Evolutionary conservation across 192 early-diverging fungal species (phyloP), one percentile per base, ranked within the genome.

Genomic region (Mycoemilia scoparia): DNA sequence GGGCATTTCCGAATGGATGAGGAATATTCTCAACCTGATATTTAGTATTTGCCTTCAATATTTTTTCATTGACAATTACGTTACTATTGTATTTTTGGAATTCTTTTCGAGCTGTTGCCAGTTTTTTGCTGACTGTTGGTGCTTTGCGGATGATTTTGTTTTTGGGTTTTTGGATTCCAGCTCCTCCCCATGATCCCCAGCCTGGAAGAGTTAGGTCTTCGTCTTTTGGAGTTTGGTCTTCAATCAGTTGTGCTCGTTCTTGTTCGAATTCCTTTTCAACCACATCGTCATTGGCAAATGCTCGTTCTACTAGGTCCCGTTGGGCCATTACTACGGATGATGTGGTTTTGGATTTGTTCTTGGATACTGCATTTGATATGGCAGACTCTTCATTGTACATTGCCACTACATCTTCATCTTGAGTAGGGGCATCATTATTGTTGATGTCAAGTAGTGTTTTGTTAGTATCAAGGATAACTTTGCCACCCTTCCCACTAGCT

Each of bases 211-310:
- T 82, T 34, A 82, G 32, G 39, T 87, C 84, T 32, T 76, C 64
- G 21, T 79, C 76, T 53, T 86, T 76, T 20, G 79, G 76, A 9
- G 58, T 69, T 22, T 92, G 87, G 9, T 73, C 67, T 14, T 77
- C 76, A 29, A 76, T 70, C 5, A 62, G 46, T 3, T 39, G 60
- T 28, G 60, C 46, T 57, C 93, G 92, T 42, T 95, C 90, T 2
- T 73, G 68, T 32, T 84, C 82, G 60, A 97, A 97, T 41, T 95
- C 85, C 6, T 63, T 55, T 25, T 74, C 74, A 2, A 82, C 72
- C 13, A 95, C 74, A 39, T 91, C 74, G 41, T 97, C 90, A 37
- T 88, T 79, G 7, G 88, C 84, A 67, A 97, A 97, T 10, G 93
- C 93, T 43, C 85, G 74, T 34, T 78, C 76, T 21, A 97, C 83